Evolutionary conservation across 345 rosid genomes (phyloP).

Genomic region (Syzygium oleosum): DNA sequence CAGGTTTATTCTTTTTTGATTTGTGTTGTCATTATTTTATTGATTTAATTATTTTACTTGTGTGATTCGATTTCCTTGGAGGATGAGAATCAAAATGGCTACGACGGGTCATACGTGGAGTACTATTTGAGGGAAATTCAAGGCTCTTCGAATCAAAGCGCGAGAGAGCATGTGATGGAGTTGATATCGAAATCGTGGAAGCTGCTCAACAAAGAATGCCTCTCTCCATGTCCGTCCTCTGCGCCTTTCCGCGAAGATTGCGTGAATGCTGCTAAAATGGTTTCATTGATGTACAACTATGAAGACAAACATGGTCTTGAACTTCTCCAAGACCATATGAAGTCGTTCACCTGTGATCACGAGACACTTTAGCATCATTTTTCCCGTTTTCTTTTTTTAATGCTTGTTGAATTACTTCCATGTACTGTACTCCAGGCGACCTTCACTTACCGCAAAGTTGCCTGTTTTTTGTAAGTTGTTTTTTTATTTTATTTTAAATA

Average conservation of each 20-base stretch:
- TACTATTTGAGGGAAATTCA: slow-evolving; percentile 38
- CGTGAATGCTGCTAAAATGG: slow-evolving; percentile 44
- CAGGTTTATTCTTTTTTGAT: not conserved
- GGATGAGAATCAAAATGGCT: not conserved
- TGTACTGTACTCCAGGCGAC: not conserved
- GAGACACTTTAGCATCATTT: not conserved
- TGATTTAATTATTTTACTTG: not conserved
- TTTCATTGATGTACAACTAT: slow-evolving; percentile 36
- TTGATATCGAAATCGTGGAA: slow-evolving; percentile 47
- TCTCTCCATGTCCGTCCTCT: slow-evolving; percentile 21
- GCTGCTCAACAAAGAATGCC: slow-evolving; percentile 33
- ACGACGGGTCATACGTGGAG: slow-evolving; percentile 50
- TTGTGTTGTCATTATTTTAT: not conserved
- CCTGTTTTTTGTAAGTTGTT: too few relatives aligned
- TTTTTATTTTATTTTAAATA: too few relatives aligned
- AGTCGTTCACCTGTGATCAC: not conserved
- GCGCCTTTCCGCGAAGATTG: slow-evolving; percentile 18
- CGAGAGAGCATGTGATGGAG: slow-evolving; percentile 8
- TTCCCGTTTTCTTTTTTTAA: not conserved
- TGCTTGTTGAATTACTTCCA: not conserved
- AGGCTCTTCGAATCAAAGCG: slow-evolving; percentile 15
- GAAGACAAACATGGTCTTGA: slow-evolving; percentile 30
- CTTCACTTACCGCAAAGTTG: not conserved
- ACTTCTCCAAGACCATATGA: slow-evolving; percentile 15
- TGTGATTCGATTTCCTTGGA: not conserved